phyloP scores from a whole-genome alignment of 495 filamentous ascomycete species.

The Penicillium macrosclerotiorum region DNA sequence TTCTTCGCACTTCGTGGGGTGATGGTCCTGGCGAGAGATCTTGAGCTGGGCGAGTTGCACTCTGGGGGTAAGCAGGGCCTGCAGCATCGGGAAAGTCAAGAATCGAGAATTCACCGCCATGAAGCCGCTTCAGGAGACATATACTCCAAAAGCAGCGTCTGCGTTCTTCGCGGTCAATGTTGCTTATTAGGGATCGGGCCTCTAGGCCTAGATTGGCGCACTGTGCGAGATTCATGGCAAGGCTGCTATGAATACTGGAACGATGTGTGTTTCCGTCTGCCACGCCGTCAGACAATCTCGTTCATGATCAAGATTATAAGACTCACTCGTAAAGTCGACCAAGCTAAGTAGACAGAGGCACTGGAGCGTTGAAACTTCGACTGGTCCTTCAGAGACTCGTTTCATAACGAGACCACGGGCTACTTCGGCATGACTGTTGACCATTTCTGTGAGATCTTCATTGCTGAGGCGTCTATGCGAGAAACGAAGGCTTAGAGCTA shows the following conservation, averaged over 20 bases:
- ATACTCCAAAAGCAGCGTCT: constrained; percentile 51
- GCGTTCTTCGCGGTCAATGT: constrained; percentile 37
- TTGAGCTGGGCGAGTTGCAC: constrained; percentile 26
- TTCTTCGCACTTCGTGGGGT: constrained; percentile 18
- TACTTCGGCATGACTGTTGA: constrained; percentile 42
- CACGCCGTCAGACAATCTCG: background rate
- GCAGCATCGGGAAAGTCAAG: constrained; percentile 35
- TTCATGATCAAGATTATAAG: too few relatives aligned
- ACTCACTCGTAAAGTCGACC: constrained; percentile 47
- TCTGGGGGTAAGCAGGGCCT: constrained; percentile 35
- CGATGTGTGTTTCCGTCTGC: constrained; percentile 48
- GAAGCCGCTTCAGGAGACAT: constrained; percentile 45
- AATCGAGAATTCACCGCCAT: constrained; percentile 43
- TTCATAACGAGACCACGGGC: constrained; percentile 41
- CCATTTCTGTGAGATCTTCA: constrained; percentile 12
- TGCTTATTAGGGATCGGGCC: constrained; percentile 17
- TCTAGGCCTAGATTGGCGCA: constrained; percentile 42
- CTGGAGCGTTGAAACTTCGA: constrained; percentile 49
- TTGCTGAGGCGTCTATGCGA: constrained; percentile 17
- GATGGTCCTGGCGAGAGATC: constrained; percentile 20
- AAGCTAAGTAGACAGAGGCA: constrained; percentile 45
- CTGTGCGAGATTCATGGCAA: constrained; percentile 47
- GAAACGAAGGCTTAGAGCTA: constrained; percentile 40
- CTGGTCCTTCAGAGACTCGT: constrained; percentile 41
- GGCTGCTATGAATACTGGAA: constrained; percentile 46